A percentile compares a stretch with the other conserved stretches of the same genome.
These are phyloP conservation scores for Epichloe hybrida DNA, from an alignment of 2,329 filamentous ascomycete genomes.

Conservation along the genomic window DNA sequence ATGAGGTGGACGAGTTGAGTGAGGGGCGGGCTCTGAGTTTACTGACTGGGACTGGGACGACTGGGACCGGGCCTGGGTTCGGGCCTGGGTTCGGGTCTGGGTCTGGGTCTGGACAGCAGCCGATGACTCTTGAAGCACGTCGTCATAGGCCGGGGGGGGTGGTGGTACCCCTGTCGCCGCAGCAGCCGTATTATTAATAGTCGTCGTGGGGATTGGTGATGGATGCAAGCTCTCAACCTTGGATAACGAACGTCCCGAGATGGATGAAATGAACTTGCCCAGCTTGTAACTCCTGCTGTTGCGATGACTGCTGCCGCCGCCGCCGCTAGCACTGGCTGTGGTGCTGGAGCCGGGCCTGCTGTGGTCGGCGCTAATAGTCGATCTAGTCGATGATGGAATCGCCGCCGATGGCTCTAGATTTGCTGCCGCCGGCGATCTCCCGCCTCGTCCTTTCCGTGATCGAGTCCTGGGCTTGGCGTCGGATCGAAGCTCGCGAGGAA, in stretches of 20 bases:
- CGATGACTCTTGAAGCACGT: constrained; percentile 10
- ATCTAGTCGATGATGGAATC: not conserved
- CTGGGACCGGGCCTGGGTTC: not conserved
- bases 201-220: not conserved
- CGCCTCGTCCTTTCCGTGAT: not conserved
- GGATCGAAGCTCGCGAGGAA: constrained; percentile 30
- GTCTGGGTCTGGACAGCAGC: not conserved
- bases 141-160: constrained; percentile 18
- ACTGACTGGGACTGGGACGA: too few species aligned
- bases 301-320: constrained; percentile 16
- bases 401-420: not conserved
- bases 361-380: not conserved
- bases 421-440: constrained; percentile 1
- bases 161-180: constrained; percentile 7
- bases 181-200: not conserved
- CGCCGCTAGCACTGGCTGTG: constrained; percentile 30
- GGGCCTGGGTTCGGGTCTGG: not conserved
- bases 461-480: constrained; percentile 1
- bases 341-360: constrained; percentile 4
- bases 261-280: constrained; percentile 8
- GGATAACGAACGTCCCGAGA: constrained; percentile 3
- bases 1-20: constrained; percentile 1
- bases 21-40: not conserved
- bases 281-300: constrained; percentile 22
- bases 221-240: not conserved